Conservation (phyloP, 108 stramenopile genomes). For the Nannochloropsis salina region DNA sequence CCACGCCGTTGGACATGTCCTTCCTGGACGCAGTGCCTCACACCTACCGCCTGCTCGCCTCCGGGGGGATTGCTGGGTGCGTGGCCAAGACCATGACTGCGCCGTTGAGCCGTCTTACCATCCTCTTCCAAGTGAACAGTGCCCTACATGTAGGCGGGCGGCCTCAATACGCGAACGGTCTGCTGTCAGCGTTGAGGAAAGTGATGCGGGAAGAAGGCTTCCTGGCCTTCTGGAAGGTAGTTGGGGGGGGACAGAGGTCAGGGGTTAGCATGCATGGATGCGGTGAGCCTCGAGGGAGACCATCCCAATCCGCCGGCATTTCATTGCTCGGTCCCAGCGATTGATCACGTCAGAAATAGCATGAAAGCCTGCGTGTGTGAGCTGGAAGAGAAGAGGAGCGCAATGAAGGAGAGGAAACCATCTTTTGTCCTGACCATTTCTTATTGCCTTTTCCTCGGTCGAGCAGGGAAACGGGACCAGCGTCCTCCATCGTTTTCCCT, state of each 20-base stretch:
- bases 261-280: not conserved
- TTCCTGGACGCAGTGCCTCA: not conserved
- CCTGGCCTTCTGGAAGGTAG: conserved; percentile 75
- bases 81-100: conserved; percentile 87
- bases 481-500: conserved; percentile 84
- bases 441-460: not conserved
- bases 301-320: too few species aligned
- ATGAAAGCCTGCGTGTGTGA: too few species aligned
- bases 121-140: conserved; percentile 83
- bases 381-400: too few species aligned
- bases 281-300: too few species aligned
- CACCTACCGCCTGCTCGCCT: conserved; percentile 60
- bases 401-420: not conserved
- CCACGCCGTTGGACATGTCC: conserved; percentile 1
- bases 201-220: conserved; percentile 77
- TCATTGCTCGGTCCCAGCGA: too few species aligned
- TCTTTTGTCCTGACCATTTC: not conserved
- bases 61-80: conserved; percentile 82
- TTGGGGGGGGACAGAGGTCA: not conserved
- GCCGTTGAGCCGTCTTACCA: conserved; percentile 76
- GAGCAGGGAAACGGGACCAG: conserved; percentile 69
- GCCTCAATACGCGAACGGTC: conserved; percentile 68
- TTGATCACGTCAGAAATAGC: too few species aligned
- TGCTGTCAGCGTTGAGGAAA: conserved; percentile 63
- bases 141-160: conserved; percentile 72